phyloP scores from a whole-genome alignment of 2,329 filamentous ascomycete genomes.

The Hypoxylon rubiginosum region DNA sequence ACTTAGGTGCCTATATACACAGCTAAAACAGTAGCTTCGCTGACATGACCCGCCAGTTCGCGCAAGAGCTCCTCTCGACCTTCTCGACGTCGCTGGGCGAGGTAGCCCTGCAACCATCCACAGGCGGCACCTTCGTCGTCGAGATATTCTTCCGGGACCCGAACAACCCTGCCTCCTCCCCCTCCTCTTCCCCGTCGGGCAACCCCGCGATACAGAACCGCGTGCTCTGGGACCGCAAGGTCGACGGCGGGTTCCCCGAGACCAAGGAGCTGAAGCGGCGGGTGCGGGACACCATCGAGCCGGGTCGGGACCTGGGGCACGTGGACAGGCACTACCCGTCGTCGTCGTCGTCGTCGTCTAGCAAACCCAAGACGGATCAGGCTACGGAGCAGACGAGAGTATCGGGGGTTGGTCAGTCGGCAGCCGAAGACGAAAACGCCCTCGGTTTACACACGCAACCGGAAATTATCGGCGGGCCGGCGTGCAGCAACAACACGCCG shows the following conservation, averaged over 20 bases:
- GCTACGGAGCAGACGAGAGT: background rate
- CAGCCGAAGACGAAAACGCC: conserved; percentile 20
- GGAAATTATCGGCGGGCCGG: conserved; percentile 14
- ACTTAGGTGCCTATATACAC: too few species aligned
- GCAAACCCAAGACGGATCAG: background rate
- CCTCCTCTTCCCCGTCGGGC: conserved; percentile 39
- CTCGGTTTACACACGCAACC: conserved; percentile 25
- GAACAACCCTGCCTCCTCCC: too few species aligned
- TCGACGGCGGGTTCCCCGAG: conserved; percentile 91
- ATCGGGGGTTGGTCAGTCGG: background rate
- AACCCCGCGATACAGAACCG: conserved; percentile 58
- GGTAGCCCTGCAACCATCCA: conserved; percentile 86
- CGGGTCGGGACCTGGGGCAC: conserved; percentile 83
- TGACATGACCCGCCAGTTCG: conserved; percentile 71
- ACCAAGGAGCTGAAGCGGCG: conserved; percentile 90
- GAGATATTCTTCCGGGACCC: conserved; percentile 63
- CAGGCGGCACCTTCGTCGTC: conserved; percentile 86
- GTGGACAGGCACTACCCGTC: conserved; percentile 70
- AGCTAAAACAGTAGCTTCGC: conserved; percentile 5
- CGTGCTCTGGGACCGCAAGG: conserved; percentile 88
- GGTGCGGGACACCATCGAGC: conserved; percentile 86
- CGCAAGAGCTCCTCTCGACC: conserved; percentile 94
- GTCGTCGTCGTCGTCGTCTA: background rate
- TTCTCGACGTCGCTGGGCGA: conserved; percentile 88
- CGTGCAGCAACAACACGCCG: conserved; percentile 12